Percentiles rank a stretch among this genome's conserved stretches.
Evolutionary conservation across 495 filamentous ascomycete species (phyloP).

Genomic region (Neurospora tetrasperma): DNA sequence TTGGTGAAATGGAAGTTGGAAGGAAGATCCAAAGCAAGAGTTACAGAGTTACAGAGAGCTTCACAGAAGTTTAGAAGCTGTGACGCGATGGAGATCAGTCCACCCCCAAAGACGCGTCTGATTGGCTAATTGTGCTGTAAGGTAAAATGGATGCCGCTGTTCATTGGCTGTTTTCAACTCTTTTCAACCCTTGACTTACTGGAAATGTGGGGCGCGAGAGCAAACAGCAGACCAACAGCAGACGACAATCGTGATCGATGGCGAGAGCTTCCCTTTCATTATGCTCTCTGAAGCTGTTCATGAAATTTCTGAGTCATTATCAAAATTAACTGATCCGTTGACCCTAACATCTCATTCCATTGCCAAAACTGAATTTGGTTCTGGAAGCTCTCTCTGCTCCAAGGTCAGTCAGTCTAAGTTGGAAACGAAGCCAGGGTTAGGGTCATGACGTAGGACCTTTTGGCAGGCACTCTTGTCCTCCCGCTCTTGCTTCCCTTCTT

Average conservation of each 20-base stretch:
- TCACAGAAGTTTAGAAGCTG: constrained; percentile 8
- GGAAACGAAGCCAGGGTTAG: constrained; percentile 5
- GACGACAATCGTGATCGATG: not conserved
- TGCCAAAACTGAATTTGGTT: not conserved
- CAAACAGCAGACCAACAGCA: not conserved
- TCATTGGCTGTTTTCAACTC: not conserved
- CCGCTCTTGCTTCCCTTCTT: not conserved
- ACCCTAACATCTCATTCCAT: not conserved
- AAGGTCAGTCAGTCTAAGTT: not conserved
- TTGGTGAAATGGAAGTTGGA: not conserved
- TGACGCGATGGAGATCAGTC: constrained; percentile 19
- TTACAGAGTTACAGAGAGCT: not conserved
- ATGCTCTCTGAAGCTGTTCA: not conserved
- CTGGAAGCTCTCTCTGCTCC: not conserved
- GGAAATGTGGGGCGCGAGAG: not conserved
- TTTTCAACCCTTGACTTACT: not conserved
- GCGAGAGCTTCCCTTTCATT: not conserved
- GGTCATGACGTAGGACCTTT: constrained; percentile 12
- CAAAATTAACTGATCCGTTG: not conserved
- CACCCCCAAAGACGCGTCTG: constrained; percentile 14
- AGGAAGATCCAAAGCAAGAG: not conserved
- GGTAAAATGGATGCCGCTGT: not conserved
- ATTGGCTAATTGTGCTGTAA: constrained; percentile 16
- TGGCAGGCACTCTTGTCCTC: not conserved
- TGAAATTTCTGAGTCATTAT: not conserved